phyloP scores from a whole-genome alignment of 2,329 filamentous ascomycete species.

The Nigrospora oryzae region DNA sequence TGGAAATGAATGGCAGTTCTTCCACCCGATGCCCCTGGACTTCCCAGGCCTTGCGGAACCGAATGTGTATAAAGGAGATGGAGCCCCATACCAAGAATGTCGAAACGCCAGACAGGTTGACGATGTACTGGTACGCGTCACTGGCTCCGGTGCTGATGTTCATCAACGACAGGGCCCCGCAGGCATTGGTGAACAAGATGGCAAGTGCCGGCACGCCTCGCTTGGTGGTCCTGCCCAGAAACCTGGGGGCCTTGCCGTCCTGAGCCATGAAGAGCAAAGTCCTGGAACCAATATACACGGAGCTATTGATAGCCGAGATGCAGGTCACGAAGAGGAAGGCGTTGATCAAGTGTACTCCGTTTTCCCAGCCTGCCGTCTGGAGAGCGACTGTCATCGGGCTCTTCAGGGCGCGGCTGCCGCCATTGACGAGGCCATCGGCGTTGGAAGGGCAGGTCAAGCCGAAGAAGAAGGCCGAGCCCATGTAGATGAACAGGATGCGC shows the following conservation, averaged over 20 bases:
- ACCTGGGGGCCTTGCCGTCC: slow-evolving; percentile 59
- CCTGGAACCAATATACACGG: slow-evolving; percentile 69
- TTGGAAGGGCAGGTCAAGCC: slow-evolving; percentile 67
- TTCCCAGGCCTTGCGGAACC: slow-evolving; percentile 58
- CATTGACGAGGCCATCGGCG: slow-evolving; percentile 53
- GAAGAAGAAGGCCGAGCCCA: slow-evolving; percentile 67
- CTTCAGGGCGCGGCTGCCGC: slow-evolving; percentile 53
- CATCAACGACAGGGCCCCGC: slow-evolving; percentile 68
- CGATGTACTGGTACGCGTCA: slow-evolving; percentile 59
- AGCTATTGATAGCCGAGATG: slow-evolving; percentile 63
- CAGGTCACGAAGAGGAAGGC: slow-evolving; percentile 69
- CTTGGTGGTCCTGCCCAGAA: slow-evolving; percentile 60
- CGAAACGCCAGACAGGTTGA: slow-evolving; percentile 61
- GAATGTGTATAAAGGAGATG: slow-evolving; percentile 64
- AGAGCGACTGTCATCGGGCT: slow-evolving; percentile 69
- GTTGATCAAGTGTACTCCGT: slow-evolving; percentile 69
- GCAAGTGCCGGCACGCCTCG: slow-evolving; percentile 52
- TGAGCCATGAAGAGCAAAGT: slow-evolving; percentile 72
- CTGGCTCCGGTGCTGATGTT: slow-evolving; percentile 60
- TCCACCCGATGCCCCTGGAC: slow-evolving; percentile 45
- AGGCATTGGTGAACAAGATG: slow-evolving; percentile 61
- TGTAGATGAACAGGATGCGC: slow-evolving; percentile 55
- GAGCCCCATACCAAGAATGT: slow-evolving; percentile 66
- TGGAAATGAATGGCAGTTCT: slow-evolving; percentile 46
- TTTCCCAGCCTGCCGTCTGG: slow-evolving; percentile 64